Evolutionary conservation across 257 asterid species (phyloP), one percentile per base, ranked within the genome.

Genomic region (Rhazya stricta): DNA sequence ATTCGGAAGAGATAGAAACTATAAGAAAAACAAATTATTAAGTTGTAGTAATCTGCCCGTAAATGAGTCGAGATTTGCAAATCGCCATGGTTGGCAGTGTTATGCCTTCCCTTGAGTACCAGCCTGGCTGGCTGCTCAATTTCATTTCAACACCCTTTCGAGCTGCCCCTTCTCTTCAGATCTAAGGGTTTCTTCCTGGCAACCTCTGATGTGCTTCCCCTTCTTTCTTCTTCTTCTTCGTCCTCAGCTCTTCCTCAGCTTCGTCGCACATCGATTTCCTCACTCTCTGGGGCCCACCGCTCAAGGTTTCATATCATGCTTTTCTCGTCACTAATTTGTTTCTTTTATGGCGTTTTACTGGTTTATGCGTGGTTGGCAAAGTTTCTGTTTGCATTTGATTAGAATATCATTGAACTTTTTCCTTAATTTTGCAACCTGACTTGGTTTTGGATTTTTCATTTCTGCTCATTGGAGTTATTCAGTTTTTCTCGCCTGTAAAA

Each of bases 211-310:
- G 34, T 34, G 29, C 75, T 16, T 34, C 73, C 9, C 62, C 74
- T n/a, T 56, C n/a, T n/a, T 3, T 30, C 88, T 3, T 50, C 89
- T 13, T 48, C 88, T 5, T 46, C 84, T 2, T 42, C 82, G 5
- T 63, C 86, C 0, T 45, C 86, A 3, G 30, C 16, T 83, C 96
- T 3, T 89, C 90, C 9, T 87, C 96, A 9, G 86, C 96, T 65
- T 85, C 95, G 10, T 86, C 97, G 32, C 94, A 96, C 77, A 89
- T 94, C 39, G 97, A 91, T 89, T 94, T 94, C 73, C 96, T 94
- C 85, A 77, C 98, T 16, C 97, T 94, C 23, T 91, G 97, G n/a
- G n/a, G n/a, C n/a, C 79, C 97, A 86, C 84, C 92, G 92, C 97
- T 94, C 78, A 94, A 94, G 97, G 98, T 94, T 19, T 69, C 29